phyloP scores from a whole-genome alignment of 257 asterid genomes.

The Nicotiana obtusifolia region DNA sequence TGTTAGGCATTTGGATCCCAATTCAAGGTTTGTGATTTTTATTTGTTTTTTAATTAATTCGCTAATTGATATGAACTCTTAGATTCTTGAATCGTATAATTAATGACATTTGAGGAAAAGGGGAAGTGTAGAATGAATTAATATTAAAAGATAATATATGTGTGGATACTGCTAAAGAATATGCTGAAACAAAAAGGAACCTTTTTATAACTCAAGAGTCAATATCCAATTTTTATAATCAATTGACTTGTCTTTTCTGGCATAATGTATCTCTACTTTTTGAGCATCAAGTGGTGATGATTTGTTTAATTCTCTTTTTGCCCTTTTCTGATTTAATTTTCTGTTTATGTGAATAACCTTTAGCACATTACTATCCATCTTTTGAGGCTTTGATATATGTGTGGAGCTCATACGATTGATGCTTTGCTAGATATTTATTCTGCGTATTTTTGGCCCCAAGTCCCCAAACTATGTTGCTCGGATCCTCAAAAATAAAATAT shows the following conservation, averaged over 20 bases:
- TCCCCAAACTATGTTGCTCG: no score
- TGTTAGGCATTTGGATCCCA: conserved; percentile 59
- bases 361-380: background rate
- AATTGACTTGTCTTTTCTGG: background rate
- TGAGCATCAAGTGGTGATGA: background rate
- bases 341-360: background rate
- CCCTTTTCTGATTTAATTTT: background rate
- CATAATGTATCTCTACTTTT: background rate
- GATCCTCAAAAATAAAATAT: no score
- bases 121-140: background rate
- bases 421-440: background rate
- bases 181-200: background rate
- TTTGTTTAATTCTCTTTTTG: background rate
- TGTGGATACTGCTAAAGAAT: background rate
- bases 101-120: background rate
- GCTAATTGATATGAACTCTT: background rate
- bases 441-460: background rate
- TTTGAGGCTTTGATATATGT: background rate
- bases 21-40: conserved; percentile 43
- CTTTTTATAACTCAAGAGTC: background rate
- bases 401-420: background rate
- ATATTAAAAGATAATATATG: background rate
- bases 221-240: background rate
- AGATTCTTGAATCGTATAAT: background rate
- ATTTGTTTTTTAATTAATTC: background rate